These are phyloP conservation scores for Arthrobotrys conoides DNA, from an alignment of 2,329 filamentous ascomycete genomes.

Conservation along the genomic window DNA sequence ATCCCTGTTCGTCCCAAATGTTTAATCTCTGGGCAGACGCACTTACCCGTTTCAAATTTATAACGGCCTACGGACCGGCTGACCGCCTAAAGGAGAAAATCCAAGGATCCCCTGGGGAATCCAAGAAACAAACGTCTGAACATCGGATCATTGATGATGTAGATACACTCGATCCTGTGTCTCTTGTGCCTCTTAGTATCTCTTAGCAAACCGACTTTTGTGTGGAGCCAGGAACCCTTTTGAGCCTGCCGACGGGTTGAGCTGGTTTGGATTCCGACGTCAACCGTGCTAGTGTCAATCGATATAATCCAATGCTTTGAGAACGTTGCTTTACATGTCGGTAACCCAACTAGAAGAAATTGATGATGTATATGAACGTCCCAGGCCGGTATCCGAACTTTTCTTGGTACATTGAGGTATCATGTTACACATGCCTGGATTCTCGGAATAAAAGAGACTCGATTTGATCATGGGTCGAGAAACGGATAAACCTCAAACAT, in stretches of 20 bases:
- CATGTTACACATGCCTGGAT: neutral
- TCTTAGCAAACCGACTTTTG: conserved; percentile 5
- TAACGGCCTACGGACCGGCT: conserved; percentile 57
- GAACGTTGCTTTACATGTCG: neutral
- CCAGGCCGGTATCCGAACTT: no score
- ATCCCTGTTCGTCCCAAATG: conserved; percentile 5
- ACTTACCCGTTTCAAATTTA: conserved; percentile 56
- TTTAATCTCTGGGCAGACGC: conserved; percentile 32
- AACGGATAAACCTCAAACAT: conserved; percentile 52
- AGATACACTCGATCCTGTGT: neutral
- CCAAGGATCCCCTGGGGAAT: conserved; percentile 9
- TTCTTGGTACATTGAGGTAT: neutral
- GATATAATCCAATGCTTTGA: neutral
- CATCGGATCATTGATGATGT: conserved; percentile 29
- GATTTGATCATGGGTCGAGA: conserved; percentile 21
- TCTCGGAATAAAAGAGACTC: neutral
- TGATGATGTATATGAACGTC: neutral
- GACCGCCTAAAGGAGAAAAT: conserved; percentile 41
- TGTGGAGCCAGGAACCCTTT: conserved; percentile 8
- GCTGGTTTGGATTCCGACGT: conserved; percentile 31
- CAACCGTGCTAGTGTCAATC: conserved; percentile 5
- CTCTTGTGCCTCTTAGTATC: conserved; percentile 19
- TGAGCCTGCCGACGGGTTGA: conserved; percentile 32
- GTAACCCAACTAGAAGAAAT: neutral
- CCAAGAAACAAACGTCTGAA: conserved; percentile 29